phyloP scores from a whole-genome alignment of 495 filamentous ascomycete species.

The Xanthoparmelia taractica region DNA sequence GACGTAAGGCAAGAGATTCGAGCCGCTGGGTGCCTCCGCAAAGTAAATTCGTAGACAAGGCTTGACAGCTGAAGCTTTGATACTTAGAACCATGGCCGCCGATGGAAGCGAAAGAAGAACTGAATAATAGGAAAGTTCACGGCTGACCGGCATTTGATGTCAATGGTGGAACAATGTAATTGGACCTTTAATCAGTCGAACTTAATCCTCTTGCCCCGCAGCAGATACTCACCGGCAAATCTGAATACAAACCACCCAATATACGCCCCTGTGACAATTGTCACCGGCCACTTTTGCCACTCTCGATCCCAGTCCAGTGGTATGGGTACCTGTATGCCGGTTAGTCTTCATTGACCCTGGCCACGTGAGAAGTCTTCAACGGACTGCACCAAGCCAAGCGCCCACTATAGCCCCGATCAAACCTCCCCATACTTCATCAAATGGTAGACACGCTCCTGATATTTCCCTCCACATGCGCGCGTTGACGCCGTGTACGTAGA shows the following conservation, averaged over 20 bases:
- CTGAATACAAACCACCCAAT: constrained; percentile 58
- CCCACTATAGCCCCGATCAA: constrained; percentile 45
- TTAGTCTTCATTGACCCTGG: not conserved
- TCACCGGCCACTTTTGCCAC: constrained; percentile 97
- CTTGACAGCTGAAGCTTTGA: not conserved
- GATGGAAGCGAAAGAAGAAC: not conserved
- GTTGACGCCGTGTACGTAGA: constrained; percentile 81
- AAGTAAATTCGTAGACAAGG: not conserved
- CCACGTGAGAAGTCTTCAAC: constrained; percentile 22
- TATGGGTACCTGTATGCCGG: constrained; percentile 66
- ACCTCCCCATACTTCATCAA: constrained; percentile 37
- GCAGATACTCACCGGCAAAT: constrained; percentile 46
- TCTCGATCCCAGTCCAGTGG: constrained; percentile 92
- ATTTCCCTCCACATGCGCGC: constrained; percentile 65
- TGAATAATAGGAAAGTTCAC: not conserved
- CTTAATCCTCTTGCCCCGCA: constrained; percentile 57
- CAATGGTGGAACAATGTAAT: not conserved
- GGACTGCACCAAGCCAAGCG: constrained; percentile 53
- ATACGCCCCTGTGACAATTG: constrained; percentile 68
- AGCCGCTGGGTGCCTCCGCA: not conserved
- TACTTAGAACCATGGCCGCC: not conserved
- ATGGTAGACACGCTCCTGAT: constrained; percentile 39
- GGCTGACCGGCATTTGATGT: not conserved
- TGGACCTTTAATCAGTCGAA: constrained; percentile 34
- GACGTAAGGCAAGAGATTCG: not conserved